Base-by-base conservation (phyloP, 306 rosid species). In the Quercus berberidifolia region DNA sequence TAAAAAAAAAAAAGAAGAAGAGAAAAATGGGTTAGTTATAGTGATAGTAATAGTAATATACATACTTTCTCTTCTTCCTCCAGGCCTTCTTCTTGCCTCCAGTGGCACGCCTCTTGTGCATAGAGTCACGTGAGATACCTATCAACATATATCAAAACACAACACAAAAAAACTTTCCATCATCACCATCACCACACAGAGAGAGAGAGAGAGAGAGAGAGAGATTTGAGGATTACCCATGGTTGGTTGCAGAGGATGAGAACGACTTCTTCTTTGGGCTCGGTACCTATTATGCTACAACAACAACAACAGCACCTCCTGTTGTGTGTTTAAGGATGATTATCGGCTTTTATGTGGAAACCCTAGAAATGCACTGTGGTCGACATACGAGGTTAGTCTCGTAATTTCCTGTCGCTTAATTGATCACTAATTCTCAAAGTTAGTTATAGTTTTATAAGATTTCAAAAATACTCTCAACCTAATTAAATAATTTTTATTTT, bases 71-170 rank as follows among this genome's bases (percentile, higher is more conserved):
- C 88, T 85, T 85, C 88, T 85, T 85, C 80, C 88, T 85, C 88
- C 88, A 85, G 1, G 85, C 85, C 85, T 85, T 85, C 85, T 85
- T 85, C 80, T 85, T 85, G 75, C 88, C 88, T 81, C 88, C 88
- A 71, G 88, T 85, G 55, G 85, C 88, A 71, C 88, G 88, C 54
- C 88, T 67, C 80, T 85, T 85, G 85, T 85, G 88, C 88, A 85
- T 85, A 68, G 88, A 85, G 69, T 85, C 88, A 81, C 88, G 88
- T 11, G 88, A 85, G 80, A 85, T 85, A 77, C 88, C 88, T 85
- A 60, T 21, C 74, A 76, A 13, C 3, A 38, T 38, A 13, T 11
- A 30, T 20, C 4, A 19, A 33, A 41, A 46, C 33, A 41, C 46
- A 8, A 8, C 46, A 41, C 46, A 41, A 41, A 41, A 38, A 8